A percentile compares a stretch with the other conserved stretches of the same genome.
Conservation (phyloP, 306 rosid genomes). For the Cucurbita maxima region DNA sequence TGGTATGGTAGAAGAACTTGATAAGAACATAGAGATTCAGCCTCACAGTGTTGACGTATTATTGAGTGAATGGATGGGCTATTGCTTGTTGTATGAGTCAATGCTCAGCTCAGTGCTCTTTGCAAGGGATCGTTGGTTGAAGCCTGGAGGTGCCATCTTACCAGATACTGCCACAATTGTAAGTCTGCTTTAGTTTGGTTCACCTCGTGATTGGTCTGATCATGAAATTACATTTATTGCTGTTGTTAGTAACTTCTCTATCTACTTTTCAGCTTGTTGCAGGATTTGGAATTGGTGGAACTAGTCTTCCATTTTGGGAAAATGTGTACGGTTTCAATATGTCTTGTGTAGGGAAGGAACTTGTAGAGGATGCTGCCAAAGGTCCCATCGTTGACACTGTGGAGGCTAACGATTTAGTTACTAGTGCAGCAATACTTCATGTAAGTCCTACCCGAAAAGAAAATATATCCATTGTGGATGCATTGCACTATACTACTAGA, state of each 20-base stretch:
- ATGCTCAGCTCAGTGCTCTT: constrained; percentile 86
- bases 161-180: constrained; percentile 92
- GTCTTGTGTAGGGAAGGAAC: constrained; percentile 79
- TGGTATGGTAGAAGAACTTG: constrained; percentile 75
- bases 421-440: constrained; percentile 54
- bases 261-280: constrained; percentile 57
- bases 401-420: constrained; percentile 57
- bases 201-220: background rate
- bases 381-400: constrained; percentile 72
- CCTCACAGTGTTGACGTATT: constrained; percentile 78
- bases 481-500: background rate
- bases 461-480: background rate
- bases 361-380: constrained; percentile 49
- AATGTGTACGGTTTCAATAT: constrained; percentile 61
- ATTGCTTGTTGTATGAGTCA: constrained; percentile 83
- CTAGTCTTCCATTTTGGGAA: constrained; percentile 94
- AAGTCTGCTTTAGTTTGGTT: constrained; percentile 16
- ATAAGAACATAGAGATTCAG: constrained; percentile 36
- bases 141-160: constrained; percentile 88
- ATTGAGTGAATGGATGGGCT: constrained; percentile 98
- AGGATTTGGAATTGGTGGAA: constrained; percentile 84
- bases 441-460: constrained; percentile 25
- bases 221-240: background rate
- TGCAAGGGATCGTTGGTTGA: constrained; percentile 87
- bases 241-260: background rate